A percentile compares a stretch with the other conserved stretches of the same genome.
These are phyloP conservation scores for Penicillium soppii DNA, from an alignment of 495 filamentous ascomycete species.

Conservation along the genomic window DNA sequence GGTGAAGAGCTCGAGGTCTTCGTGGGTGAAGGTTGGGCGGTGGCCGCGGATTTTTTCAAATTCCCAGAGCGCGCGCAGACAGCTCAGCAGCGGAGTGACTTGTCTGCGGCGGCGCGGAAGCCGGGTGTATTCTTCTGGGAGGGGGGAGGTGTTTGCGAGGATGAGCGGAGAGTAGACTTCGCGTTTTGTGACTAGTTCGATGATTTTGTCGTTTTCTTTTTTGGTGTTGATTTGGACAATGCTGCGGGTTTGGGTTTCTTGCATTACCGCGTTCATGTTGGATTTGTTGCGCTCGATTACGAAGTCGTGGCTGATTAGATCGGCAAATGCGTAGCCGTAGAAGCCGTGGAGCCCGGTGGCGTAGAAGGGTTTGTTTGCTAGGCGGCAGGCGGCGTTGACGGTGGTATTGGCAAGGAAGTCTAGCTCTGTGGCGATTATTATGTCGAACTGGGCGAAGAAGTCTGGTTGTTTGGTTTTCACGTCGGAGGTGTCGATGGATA, in stretches of 20 bases:
- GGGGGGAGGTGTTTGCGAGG: conserved; percentile 70
- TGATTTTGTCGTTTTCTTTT: conserved; percentile 67
- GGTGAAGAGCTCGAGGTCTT: conserved; percentile 71
- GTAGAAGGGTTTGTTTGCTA: conserved; percentile 79
- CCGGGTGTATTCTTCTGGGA: conserved; percentile 67
- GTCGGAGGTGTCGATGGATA: conserved; percentile 65
- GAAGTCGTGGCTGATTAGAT: conserved; percentile 84
- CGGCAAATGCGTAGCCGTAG: conserved; percentile 93
- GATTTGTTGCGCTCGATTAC: conserved; percentile 81
- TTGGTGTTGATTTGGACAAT: conserved; percentile 70
- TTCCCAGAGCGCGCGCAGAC: conserved; percentile 80
- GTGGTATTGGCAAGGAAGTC: conserved; percentile 66
- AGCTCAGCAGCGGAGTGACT: conserved; percentile 78
- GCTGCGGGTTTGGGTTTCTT: conserved; percentile 76
- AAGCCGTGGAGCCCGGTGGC: conserved; percentile 83
- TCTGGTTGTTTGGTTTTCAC: conserved; percentile 61
- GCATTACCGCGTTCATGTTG: conserved; percentile 64
- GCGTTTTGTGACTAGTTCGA: conserved; percentile 89
- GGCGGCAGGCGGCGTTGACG: conserved; percentile 80
- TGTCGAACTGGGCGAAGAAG: conserved; percentile 76
- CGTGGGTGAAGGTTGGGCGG: conserved; percentile 55
- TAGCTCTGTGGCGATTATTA: conserved; percentile 90
- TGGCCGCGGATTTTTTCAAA: conserved; percentile 57
- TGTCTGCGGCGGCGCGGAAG: conserved; percentile 66
- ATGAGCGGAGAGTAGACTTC: conserved; percentile 83